Base-by-base conservation (phyloP, 306 rosid genomes). In the Quercus suber region DNA sequence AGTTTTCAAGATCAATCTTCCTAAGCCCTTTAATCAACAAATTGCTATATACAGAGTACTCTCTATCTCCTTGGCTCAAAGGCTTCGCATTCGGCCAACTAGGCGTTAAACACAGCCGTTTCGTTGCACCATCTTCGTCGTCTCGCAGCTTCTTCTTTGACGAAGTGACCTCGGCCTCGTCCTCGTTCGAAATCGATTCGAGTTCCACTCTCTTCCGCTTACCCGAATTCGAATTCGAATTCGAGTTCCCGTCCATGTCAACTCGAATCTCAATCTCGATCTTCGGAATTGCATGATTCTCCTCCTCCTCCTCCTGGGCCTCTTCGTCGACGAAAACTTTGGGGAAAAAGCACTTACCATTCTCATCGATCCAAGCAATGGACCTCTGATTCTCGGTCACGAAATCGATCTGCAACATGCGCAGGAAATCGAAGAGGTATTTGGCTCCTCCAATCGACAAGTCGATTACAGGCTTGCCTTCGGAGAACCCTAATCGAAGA, bases 301-400 rank as follows among this genome's bases (percentile, higher is more conserved):
- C 81, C 56, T n/a, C 25, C 55, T n/a, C 25, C 55, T 15, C 80
- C 5, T 78, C 55, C 43, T 6, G 33, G 19, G 71, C 55, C 35
- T 85, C 89, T 49, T 85, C 85, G 37, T 84, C 67, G 15, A 88
- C 4, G 35, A 89, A 91, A n/a, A 31, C 31, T 63, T 5, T 72
- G 1, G 94, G 94, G 73, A 91, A 89, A 69, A 91, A 89, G 27
- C 82, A 79, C 73, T 76, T 83, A 3, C 84, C 86, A 4, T 76
- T 58, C 23, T 85, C 75, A 31, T 91, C 92, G 43, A 89, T 76
- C 97, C 97, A 91, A 21, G 97, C 85, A 69, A 91, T 85, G 14
- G 92, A 91, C 52, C 97, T 69, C 75, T 80, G 88, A 17, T 30
- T 71, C 23, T 86, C 90, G 2, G 86, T 76, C 2, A 49, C 69